Conservation (phyloP, 257 asterid species). For the Gardenia jasminoides region DNA sequence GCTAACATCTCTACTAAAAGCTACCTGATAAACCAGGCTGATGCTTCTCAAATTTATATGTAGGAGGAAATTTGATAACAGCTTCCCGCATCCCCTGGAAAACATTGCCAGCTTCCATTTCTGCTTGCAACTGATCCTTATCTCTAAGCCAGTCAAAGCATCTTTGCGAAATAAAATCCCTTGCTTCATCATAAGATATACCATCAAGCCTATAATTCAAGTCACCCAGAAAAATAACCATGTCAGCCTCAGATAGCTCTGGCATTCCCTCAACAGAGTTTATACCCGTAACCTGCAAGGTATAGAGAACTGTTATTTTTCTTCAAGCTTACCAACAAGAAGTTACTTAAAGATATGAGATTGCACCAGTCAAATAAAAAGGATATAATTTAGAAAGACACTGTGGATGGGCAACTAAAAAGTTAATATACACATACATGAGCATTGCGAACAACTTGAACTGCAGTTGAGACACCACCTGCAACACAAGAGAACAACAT, state of each 20-base stretch:
- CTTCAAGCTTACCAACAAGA: background rate
- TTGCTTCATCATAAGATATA: conserved; percentile 92
- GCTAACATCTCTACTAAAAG: conserved; percentile 9
- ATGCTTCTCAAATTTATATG: conserved; percentile 90
- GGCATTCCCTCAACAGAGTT: conserved; percentile 70
- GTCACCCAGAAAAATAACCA: conserved; percentile 82
- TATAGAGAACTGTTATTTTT: conserved; percentile 16
- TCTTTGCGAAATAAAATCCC: conserved; percentile 98
- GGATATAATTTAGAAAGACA: conserved; percentile 8
- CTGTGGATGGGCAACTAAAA: conserved; percentile 22
- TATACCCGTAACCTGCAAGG: conserved; percentile 37
- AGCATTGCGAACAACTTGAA: conserved; percentile 72
- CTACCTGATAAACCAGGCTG: conserved; percentile 95
- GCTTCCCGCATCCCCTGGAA: conserved; percentile 99
- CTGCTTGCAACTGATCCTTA: conserved; percentile 85
- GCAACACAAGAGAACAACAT: conserved; percentile 74
- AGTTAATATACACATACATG: conserved; percentile 44
- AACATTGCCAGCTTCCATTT: conserved; percentile 88
- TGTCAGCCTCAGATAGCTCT: conserved; percentile 92
- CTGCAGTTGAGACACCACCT: conserved; percentile 88
- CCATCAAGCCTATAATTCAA: conserved; percentile 93
- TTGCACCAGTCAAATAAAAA: conserved; percentile 5
- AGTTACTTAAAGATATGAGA: conserved; percentile 13
- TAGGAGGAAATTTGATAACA: conserved; percentile 82
- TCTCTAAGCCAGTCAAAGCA: conserved; percentile 98